Conservation (phyloP, 192 early-diverging fungal species). For the Dimargaris cristalligena region DNA sequence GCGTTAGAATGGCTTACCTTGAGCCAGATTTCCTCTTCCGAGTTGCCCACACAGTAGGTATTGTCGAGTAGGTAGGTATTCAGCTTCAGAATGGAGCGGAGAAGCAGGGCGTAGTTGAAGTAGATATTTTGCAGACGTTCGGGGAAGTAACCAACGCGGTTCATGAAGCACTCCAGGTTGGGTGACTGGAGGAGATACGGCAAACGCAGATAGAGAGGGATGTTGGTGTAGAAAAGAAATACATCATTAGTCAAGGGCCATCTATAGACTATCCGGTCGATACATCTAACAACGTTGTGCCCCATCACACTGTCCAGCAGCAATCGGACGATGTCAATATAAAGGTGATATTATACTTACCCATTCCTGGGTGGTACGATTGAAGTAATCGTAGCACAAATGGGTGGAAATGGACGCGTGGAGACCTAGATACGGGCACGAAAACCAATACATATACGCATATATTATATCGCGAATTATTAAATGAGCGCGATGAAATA, state of each 20-base stretch:
- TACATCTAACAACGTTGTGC: too few relatives aligned
- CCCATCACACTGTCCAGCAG: too few relatives aligned
- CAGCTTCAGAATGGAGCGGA: slow-evolving; percentile 76
- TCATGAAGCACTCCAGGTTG: slow-evolving; percentile 80
- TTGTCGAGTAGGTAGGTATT: slow-evolving; percentile 53
- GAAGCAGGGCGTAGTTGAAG: slow-evolving; percentile 76
- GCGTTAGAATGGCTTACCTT: too few relatives aligned
- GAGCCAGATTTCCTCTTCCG: slow-evolving; percentile 21
- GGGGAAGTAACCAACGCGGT: slow-evolving; percentile 72
- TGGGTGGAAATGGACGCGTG: slow-evolving; percentile 95
- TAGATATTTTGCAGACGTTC: slow-evolving; percentile 92
- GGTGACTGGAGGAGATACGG: too few relatives aligned
- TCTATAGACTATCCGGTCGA: too few relatives aligned
- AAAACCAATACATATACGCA: too few relatives aligned
- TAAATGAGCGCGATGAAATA: too few relatives aligned
- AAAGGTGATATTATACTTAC: too few relatives aligned
- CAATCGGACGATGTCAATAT: too few relatives aligned
- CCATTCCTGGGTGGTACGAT: slow-evolving; percentile 79
- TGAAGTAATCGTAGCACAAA: slow-evolving; percentile 88
- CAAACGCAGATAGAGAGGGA: not conserved
- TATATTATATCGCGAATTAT: too few relatives aligned
- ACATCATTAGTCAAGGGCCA: too few relatives aligned
- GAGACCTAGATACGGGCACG: slow-evolving; percentile 45
- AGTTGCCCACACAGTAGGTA: slow-evolving; percentile 53
- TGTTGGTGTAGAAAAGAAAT: too few relatives aligned